These are phyloP conservation scores for Circinella umbellata DNA, from an alignment of 371 early-diverging fungal species.

Conservation along the genomic window DNA sequence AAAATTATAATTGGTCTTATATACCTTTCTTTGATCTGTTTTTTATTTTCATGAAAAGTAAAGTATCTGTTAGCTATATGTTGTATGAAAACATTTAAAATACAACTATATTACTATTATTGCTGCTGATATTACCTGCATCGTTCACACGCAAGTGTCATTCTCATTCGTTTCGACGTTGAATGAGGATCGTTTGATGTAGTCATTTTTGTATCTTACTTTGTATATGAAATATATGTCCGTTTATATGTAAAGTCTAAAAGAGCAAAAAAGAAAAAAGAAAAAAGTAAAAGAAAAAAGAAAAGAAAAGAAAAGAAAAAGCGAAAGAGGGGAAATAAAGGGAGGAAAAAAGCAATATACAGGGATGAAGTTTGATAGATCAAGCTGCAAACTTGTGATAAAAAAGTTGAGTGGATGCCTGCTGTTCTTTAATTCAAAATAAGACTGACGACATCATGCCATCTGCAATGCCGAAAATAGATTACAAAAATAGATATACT, in stretches of 20 bases:
- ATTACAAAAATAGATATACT: neutral
- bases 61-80: too few species aligned
- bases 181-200: constrained; percentile 18
- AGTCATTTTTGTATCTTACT: neutral
- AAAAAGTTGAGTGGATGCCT: neutral
- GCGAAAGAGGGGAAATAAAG: constrained; percentile 2
- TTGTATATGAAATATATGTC: too few species aligned
- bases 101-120: too few species aligned
- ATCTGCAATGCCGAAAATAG: neutral
- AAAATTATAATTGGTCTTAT: neutral
- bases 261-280: neutral
- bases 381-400: neutral
- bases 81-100: too few species aligned
- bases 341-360: neutral
- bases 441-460: constrained; percentile 4
- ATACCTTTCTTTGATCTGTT: constrained; percentile 51
- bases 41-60: too few species aligned
- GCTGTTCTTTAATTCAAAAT: neutral
- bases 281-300: neutral
- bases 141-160: constrained; percentile 61
- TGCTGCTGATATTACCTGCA: constrained; percentile 39
- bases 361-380: neutral
- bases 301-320: neutral
- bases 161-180: constrained; percentile 50
- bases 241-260: neutral